A percentile compares a stretch with the other conserved stretches of the same genome.
Evolutionary conservation across 331 rosid species (phyloP).

Genomic region (Phaseolus coccineus): DNA sequence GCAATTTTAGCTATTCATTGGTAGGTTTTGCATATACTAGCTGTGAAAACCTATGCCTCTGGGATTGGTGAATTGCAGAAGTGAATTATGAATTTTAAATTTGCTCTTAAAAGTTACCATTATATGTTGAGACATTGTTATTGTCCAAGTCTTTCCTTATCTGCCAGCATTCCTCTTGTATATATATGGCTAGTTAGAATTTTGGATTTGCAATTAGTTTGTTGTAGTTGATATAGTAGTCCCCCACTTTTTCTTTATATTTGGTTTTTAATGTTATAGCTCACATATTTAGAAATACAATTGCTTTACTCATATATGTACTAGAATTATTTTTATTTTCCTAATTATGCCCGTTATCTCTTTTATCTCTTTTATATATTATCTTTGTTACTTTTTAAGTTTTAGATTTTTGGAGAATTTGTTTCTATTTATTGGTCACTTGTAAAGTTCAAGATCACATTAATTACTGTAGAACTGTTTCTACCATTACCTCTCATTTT

Average conservation of each 20-base stretch:
- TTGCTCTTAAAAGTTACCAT: background rate
- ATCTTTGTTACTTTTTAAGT: background rate
- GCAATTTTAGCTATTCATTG: constrained; percentile 16
- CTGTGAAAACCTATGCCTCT: constrained; percentile 6
- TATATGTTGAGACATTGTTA: background rate
- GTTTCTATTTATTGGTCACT: no score
- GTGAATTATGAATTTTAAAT: constrained; percentile 34
- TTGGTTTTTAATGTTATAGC: background rate
- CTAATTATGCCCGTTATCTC: background rate
- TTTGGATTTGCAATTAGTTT: constrained; percentile 37
- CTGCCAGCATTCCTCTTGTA: constrained; percentile 19
- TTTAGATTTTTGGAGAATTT: no score
- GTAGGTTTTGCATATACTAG: constrained; percentile 37
- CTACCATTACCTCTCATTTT: background rate
- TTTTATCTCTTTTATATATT: background rate
- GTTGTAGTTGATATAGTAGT: constrained; percentile 7
- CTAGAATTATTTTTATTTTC: background rate
- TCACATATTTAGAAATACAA: background rate
- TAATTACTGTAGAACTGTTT: background rate
- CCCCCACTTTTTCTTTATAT: background rate
- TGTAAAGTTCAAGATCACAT: no score
- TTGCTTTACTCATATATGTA: background rate
- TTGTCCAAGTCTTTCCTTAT: constrained; percentile 23
- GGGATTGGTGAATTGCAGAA: constrained; percentile 25
- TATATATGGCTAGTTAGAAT: constrained; percentile 8